A percentile compares a stretch with the other conserved stretches of the same genome.
Evolutionary conservation across 2,329 filamentous ascomycete genomes (phyloP).

Genomic region (Colletotrichum trifolii): DNA sequence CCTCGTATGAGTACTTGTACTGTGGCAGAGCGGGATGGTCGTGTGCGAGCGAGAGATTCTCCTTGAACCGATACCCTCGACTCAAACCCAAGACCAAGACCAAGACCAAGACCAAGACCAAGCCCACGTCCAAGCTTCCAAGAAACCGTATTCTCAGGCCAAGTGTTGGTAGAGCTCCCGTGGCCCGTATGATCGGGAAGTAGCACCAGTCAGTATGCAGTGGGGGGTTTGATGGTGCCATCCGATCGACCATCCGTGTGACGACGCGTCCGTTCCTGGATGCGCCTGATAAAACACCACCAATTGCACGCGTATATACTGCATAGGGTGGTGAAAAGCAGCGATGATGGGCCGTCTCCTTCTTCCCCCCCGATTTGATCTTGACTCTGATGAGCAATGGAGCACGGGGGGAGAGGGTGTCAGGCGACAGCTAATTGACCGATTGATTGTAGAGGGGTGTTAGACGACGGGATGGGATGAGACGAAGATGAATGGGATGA

Average conservation of each 20-base stretch:
- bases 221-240: constrained; percentile 27
- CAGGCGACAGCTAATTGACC: background rate
- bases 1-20: no score
- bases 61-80: background rate
- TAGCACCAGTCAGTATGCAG: constrained; percentile 20
- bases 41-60: constrained; percentile 14
- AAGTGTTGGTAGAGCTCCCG: background rate
- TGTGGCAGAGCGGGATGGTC: background rate
- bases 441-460: constrained; percentile 1
- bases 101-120: background rate
- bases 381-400: constrained; percentile 25
- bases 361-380: constrained; percentile 13
- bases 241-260: constrained; percentile 33
- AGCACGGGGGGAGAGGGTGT: constrained; percentile 15
- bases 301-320: background rate
- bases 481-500: constrained; percentile 10
- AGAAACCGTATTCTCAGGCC: background rate
- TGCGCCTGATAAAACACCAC: constrained; percentile 17
- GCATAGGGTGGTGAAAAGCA: background rate
- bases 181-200: constrained; percentile 17
- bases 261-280: constrained; percentile 34
- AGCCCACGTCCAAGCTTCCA: background rate
- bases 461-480: constrained; percentile 11
- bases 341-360: constrained; percentile 2
- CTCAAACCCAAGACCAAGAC: background rate